Evolutionary conservation across 768 basidiomycete species (phyloP).

Genomic region (Calvatia gigantea): DNA sequence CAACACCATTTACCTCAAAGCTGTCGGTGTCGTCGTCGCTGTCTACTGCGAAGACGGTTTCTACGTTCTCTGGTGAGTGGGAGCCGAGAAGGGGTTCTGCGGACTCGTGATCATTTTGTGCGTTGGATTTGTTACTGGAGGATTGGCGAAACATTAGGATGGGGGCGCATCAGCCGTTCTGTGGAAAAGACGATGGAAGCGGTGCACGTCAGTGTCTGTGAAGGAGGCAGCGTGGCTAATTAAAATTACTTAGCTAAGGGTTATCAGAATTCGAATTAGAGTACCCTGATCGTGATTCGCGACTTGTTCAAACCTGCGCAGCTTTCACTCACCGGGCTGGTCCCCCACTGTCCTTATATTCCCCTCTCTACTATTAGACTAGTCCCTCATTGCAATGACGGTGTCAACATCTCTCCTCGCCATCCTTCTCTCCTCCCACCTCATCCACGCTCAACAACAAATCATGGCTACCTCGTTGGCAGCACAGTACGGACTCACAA

Average conservation of each 20-base stretch:
- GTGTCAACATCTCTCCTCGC: not conserved
- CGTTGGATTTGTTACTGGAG: slow-evolving; percentile 26
- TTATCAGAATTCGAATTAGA: not conserved
- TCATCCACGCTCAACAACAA: slow-evolving; percentile 23
- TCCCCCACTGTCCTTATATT: no score
- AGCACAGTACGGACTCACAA: slow-evolving; percentile 48
- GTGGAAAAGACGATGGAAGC: not conserved
- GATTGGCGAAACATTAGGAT: slow-evolving; percentile 24
- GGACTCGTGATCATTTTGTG: slow-evolving; percentile 34
- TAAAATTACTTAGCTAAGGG: not conserved
- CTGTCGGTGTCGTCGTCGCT: slow-evolving; percentile 50
- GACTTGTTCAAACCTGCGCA: not conserved
- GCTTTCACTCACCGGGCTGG: slow-evolving; percentile 3
- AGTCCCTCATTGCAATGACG: no score
- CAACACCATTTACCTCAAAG: slow-evolving; percentile 24
- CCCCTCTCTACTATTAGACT: no score
- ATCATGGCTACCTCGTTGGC: slow-evolving; percentile 38
- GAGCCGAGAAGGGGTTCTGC: slow-evolving; percentile 59
- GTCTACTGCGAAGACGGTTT: slow-evolving; percentile 54
- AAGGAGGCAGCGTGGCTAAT: no score
- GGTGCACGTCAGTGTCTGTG: no score
- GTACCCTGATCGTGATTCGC: not conserved
- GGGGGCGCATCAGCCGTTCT: slow-evolving; percentile 11
- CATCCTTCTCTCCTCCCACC: not conserved
- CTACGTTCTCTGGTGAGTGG: slow-evolving; percentile 28